A percentile compares a stretch with the other conserved stretches of the same genome.
phyloP scores from a whole-genome alignment of 192 early-diverging fungal genomes.

The Backusella mclennaniae region DNA sequence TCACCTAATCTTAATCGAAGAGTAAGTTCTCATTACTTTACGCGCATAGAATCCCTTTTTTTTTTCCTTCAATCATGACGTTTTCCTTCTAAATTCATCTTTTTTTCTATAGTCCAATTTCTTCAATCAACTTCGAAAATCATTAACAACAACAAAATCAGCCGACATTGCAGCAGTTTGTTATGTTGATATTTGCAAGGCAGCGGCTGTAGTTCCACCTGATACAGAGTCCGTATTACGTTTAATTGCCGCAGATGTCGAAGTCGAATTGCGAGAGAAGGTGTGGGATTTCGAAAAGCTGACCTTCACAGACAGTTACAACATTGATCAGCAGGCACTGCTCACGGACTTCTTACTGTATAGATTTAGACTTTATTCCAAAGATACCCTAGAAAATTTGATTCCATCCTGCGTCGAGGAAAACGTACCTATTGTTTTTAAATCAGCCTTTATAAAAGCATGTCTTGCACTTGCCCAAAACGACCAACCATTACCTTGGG shows the following conservation, averaged over 20 bases:
- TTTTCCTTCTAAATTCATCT: not conserved
- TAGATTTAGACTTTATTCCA: conserved; percentile 69
- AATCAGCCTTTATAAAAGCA: conserved; percentile 73
- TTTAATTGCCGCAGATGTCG: conserved; percentile 63
- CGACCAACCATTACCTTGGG: conserved; percentile 63
- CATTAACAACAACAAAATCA: conserved; percentile 45
- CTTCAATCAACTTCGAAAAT: conserved; percentile 52
- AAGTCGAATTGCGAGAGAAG: conserved; percentile 61
- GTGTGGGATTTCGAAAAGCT: conserved; percentile 20
- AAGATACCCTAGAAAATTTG: conserved; percentile 64
- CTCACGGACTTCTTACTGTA: conserved; percentile 67
- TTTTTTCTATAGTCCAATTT: conserved; percentile 39
- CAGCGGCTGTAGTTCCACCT: conserved; percentile 59
- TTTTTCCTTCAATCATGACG: too few species aligned
- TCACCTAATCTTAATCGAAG: conserved; percentile 45
- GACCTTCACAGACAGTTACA: conserved; percentile 32
- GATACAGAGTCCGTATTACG: conserved; percentile 58
- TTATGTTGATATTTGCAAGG: conserved; percentile 73
- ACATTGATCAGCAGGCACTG: conserved; percentile 65
- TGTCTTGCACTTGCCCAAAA: conserved; percentile 67
- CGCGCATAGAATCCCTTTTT: too few species aligned
- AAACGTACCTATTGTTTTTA: conserved; percentile 67
- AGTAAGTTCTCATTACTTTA: conserved; percentile 2
- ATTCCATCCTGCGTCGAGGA: conserved; percentile 67
- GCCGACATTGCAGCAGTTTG: conserved; percentile 65